Base-by-base conservation (phyloP, 164 flowering plant species). In the Tetracentron sinense region DNA sequence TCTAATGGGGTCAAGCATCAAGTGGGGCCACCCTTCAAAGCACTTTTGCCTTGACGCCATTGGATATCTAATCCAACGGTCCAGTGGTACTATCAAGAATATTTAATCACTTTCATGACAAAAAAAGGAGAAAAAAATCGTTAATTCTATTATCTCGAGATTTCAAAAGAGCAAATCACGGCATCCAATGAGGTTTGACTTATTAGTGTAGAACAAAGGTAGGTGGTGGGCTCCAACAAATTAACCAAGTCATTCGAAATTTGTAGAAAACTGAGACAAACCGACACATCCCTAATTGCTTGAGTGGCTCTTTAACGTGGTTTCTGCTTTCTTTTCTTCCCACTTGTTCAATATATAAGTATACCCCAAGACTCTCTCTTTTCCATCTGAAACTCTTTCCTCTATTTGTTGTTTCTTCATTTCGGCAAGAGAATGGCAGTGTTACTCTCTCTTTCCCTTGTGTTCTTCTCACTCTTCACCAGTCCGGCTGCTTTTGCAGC, bases 401-500 rank as follows among this genome's bases (percentile, higher is more conserved):
- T 7, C 22, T 35, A 2, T 6, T 7, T 35, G 35, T 12, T 57
- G 14, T 56, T 12, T 28, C 19, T 22, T 35, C 30, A 33, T 29
- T 19, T 52, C 38, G 15, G 30, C 6, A 21, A 53, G 50, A 50
- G 42, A 65, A 65, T 67, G 71, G 58, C 71, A 22, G 3, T 21
- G 38, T 10, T 56, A 29, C 7, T 69, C 53, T 29, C 71, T 16
- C 42, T 33, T 23, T 23, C 58, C 27, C 69, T 76, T 58, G 68
- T 62, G 30, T 33, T 73, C 54, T 66, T 29, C 53, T 27, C 58
- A 42, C 31, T 66, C 42, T 60, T 72, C 58, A 49, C 57, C 44
- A 49, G 26, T 31, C 42, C 66, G n/a, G n/a, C n/a, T 49, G 67
- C 75, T 21, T 58, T 52, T 69, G 62, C 74, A 59, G 57, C 63